Conservation (phyloP, 495 filamentous ascomycete species). For the Penicillium odoratum region DNA sequence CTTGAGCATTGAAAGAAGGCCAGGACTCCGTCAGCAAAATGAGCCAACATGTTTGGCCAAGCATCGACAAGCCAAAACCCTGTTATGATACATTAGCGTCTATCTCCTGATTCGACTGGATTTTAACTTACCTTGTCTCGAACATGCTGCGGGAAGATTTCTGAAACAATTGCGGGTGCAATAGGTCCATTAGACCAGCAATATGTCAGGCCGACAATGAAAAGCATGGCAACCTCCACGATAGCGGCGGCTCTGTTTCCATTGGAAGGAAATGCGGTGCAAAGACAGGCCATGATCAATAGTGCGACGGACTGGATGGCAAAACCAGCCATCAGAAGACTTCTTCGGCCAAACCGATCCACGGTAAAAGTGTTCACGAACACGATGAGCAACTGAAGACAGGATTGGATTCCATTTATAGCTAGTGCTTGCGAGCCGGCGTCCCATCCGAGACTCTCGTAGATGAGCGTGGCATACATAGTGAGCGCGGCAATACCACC, state of each 20-base stretch:
- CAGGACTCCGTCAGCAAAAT: slow-evolving; percentile 38
- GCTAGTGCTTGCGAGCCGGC: slow-evolving; percentile 34
- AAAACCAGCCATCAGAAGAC: slow-evolving; percentile 34
- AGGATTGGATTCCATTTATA: slow-evolving; percentile 38
- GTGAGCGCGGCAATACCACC: slow-evolving; percentile 22
- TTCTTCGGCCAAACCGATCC: slow-evolving; percentile 34
- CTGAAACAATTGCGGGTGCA: slow-evolving; percentile 30
- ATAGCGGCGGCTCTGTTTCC: slow-evolving; percentile 34
- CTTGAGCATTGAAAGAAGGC: slow-evolving; percentile 34
- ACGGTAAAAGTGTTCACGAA: slow-evolving; percentile 43
- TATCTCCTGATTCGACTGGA: too few species aligned
- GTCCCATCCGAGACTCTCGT: slow-evolving; percentile 38
- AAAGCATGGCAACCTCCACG: slow-evolving; percentile 38
- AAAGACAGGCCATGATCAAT: slow-evolving; percentile 32
- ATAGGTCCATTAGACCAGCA: slow-evolving; percentile 41
- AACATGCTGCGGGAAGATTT: slow-evolving; percentile 41
- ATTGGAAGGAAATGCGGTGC: slow-evolving; percentile 36
- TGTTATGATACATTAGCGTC: not conserved
- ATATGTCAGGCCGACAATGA: slow-evolving; percentile 38
- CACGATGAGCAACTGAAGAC: slow-evolving; percentile 38
- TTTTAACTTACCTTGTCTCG: slow-evolving; percentile 30
- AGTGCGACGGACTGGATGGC: slow-evolving; percentile 33
- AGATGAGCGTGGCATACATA: slow-evolving; percentile 42
- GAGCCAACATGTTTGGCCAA: slow-evolving; percentile 36
- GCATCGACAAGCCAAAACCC: slow-evolving; percentile 33